Evolutionary conservation across 306 rosid species (phyloP), one percentile per base, ranked within the genome.

Genomic region (Prunus padus): DNA sequence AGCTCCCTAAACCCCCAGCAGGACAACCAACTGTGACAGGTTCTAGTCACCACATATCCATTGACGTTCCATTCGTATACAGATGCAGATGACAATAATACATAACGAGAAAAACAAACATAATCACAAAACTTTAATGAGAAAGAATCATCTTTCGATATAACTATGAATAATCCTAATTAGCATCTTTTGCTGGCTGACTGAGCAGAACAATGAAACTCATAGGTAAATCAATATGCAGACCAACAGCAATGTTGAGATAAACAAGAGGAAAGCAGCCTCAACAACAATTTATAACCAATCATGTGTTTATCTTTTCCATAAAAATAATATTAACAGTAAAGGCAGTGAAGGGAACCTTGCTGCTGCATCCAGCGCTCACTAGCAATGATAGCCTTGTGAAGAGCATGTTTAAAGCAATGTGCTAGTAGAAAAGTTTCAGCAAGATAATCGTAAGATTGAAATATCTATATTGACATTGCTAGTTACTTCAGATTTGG

Each of bases 231-330:
- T 46, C 60, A 60, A 52, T 65, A 49, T 11, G 31, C 60, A 68
- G 57, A 68, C 57, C 67, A 60, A 54, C 55, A 40, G 14, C 3
- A 69, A 31, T 49, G 33, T 46, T 40, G 8, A 20, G 71, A 63
- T 46, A 73, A 44, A 30, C 28, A 19, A n/a, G 67, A 70, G 71
- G 74, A 67, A 62, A 46, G 44, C 64, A 46, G 52, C 44, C 26
- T 74, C 67, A 81, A 75, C 10, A 33, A n/a, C 49, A 68, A 12
- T 15, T 63, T 37, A 67, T 51, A 20, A 69, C 46, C 22, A 20
- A 30, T 4, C 73, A 26, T 31, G 31, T 33, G 42, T 33, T 50
- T 33, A 71, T 33, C 59, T 71, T 54, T 22, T n/a, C 13, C 22
- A 31, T 22, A 3, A 57, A 55, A 18, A 55, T 65, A 14, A 51